phyloP scores from a whole-genome alignment of 352 stramenopile species.

The Hyphochytrium catenoides region DNA sequence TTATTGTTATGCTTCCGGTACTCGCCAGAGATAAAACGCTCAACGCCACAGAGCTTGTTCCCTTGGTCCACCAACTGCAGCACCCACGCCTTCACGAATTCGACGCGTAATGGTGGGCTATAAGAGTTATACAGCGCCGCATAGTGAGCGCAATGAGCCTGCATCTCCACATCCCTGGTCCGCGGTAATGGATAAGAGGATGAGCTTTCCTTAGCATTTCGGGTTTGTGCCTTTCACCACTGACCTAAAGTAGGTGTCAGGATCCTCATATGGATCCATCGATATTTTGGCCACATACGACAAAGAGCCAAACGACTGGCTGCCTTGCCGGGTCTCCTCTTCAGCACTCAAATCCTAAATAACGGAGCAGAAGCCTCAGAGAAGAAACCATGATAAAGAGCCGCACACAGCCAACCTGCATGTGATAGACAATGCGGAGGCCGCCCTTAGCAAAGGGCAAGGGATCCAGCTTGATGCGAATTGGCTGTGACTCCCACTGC shows the following conservation, averaged over 20 bases:
- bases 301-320: not conserved
- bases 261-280: constrained; percentile 57
- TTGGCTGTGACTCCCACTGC: too few species aligned
- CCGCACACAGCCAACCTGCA: too few species aligned
- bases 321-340: constrained; percentile 9
- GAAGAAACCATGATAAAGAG: too few species aligned
- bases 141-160: constrained; percentile 56
- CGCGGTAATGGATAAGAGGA: too few species aligned
- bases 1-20: constrained; percentile 72
- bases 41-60: constrained; percentile 38
- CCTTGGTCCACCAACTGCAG: constrained; percentile 33
- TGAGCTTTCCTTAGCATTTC: too few species aligned
- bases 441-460: constrained; percentile 51
- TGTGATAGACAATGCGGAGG: constrained; percentile 45
- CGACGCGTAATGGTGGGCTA: constrained; percentile 40
- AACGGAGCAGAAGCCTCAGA: constrained; percentile 10
- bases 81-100: constrained; percentile 57
- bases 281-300: constrained; percentile 51
- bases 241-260: constrained; percentile 65
- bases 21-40: constrained; percentile 47
- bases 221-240: too few species aligned
- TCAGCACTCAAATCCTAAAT: constrained; percentile 13
- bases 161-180: constrained; percentile 59
- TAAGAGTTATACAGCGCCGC: constrained; percentile 61
- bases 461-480: constrained; percentile 42